Conservation (phyloP, 345 rosid species). For the Populus deltoides region DNA sequence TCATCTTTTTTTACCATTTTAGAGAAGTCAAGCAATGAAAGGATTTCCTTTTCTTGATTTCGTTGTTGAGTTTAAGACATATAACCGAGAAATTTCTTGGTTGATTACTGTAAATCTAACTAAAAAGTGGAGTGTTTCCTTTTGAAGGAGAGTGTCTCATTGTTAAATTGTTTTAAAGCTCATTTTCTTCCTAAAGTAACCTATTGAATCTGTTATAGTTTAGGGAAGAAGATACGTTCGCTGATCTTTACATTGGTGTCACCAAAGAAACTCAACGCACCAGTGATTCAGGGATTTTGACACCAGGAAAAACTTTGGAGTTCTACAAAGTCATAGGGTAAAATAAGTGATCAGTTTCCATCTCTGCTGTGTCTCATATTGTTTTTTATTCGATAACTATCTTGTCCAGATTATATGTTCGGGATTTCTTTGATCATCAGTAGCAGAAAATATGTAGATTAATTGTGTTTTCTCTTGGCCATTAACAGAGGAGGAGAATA, state of each 20-base stretch:
- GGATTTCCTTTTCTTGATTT: neutral
- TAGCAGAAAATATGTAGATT: neutral
- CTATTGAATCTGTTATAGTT: slow-evolving; percentile 6
- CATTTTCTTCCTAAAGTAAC: neutral
- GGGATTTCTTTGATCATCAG: neutral
- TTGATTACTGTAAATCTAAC: neutral
- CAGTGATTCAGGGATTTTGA: neutral
- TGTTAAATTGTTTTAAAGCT: neutral
- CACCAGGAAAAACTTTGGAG: slow-evolving; percentile 4
- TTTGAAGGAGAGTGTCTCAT: neutral
- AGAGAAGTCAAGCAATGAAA: neutral
- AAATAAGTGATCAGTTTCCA: neutral
- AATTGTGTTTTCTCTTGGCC: neutral
- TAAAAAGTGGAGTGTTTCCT: neutral
- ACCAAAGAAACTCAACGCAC: neutral
- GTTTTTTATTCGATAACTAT: neutral
- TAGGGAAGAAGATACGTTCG: neutral
- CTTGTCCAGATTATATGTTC: neutral
- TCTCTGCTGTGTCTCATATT: neutral
- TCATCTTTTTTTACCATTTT: neutral
- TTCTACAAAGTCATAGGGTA: slow-evolving; percentile 30
- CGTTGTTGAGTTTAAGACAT: neutral
- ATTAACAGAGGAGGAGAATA: slow-evolving; percentile 15
- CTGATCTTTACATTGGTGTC: slow-evolving; percentile 24
- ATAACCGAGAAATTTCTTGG: neutral